phyloP scores from a whole-genome alignment of 1,284 basidiomycete species.

The Lentinus polychrous region DNA sequence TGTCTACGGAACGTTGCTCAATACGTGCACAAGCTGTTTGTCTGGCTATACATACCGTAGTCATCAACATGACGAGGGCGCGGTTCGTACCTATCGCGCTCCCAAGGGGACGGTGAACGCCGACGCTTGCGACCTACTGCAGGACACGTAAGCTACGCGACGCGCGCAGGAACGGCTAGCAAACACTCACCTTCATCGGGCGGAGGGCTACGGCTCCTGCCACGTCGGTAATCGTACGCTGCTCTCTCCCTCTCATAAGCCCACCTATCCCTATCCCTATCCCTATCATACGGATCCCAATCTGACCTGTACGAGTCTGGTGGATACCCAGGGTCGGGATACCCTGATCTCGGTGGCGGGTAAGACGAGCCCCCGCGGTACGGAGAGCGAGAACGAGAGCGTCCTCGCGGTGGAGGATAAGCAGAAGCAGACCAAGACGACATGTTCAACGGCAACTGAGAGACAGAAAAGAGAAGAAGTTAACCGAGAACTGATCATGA shows the following conservation, averaged over 20 bases:
- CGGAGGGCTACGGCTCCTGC: constrained; percentile 67
- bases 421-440: constrained; percentile 57
- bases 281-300: constrained; percentile 48
- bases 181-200: constrained; percentile 53
- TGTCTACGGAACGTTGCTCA: constrained; percentile 34
- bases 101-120: constrained; percentile 81
- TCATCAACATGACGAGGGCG: constrained; percentile 75
- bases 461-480: constrained; percentile 56
- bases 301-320: constrained; percentile 51
- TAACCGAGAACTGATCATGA: constrained; percentile 51
- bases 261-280: constrained; percentile 59
- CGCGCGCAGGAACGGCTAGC: background rate
- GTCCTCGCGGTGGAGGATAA: constrained; percentile 63
- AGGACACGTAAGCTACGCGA: constrained; percentile 12
- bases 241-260: constrained; percentile 63
- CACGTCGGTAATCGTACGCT: constrained; percentile 53
- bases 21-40: constrained; percentile 1
- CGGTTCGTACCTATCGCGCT: constrained; percentile 73
- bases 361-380: constrained; percentile 37
- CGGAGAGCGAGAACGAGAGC: constrained; percentile 76
- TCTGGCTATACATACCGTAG: constrained; percentile 51
- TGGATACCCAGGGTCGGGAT: constrained; percentile 45
- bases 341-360: constrained; percentile 41
- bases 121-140: constrained; percentile 70
- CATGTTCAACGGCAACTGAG: constrained; percentile 52